Percentiles rank a stretch among this genome's conserved stretches.
phyloP scores from a whole-genome alignment of 2,329 filamentous ascomycete species.

The Dactylonectria macrodidyma region DNA sequence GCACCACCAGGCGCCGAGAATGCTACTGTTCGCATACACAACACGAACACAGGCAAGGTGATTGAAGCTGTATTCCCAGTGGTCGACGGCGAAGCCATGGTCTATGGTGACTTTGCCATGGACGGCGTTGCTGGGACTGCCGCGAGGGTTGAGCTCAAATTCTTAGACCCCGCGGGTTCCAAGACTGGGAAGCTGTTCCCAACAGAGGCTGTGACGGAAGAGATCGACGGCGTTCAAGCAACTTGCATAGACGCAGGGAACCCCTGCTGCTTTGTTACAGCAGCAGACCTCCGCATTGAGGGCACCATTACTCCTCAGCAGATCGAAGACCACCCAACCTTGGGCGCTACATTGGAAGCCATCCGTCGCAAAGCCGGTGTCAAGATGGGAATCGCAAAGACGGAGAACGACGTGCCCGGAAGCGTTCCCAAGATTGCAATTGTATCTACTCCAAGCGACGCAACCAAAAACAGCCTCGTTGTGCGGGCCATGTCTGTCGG shows the following conservation, averaged over 20 bases:
- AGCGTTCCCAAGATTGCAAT: slow-evolving; percentile 74
- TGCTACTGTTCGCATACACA: slow-evolving; percentile 70
- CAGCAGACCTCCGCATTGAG: slow-evolving; percentile 64
- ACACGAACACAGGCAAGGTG: slow-evolving; percentile 77
- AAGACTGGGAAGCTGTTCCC: slow-evolving; percentile 62
- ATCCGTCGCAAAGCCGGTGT: slow-evolving; percentile 69
- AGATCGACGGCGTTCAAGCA: slow-evolving; percentile 61
- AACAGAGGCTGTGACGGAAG: slow-evolving; percentile 67
- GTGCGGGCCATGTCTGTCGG: slow-evolving; percentile 66
- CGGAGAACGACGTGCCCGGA: slow-evolving; percentile 56
- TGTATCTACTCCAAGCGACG: slow-evolving; percentile 58
- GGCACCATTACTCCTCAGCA: slow-evolving; percentile 67
- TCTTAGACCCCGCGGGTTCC: slow-evolving; percentile 71
- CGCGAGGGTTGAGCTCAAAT: slow-evolving; percentile 70
- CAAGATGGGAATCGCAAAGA: slow-evolving; percentile 68
- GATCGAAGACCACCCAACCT: slow-evolving; percentile 58
- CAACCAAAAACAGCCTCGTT: slow-evolving; percentile 50
- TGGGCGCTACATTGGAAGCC: slow-evolving; percentile 62
- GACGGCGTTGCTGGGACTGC: slow-evolving; percentile 73
- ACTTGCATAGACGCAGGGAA: slow-evolving; percentile 73
- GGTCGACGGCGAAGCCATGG: slow-evolving; percentile 48
- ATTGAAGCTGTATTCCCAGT: slow-evolving; percentile 69
- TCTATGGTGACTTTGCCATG: slow-evolving; percentile 68
- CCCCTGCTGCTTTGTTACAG: slow-evolving; percentile 71
- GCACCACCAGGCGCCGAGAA: slow-evolving; percentile 35